phyloP scores from a whole-genome alignment of 2,329 filamentous ascomycete genomes.

The Claviceps sp. region DNA sequence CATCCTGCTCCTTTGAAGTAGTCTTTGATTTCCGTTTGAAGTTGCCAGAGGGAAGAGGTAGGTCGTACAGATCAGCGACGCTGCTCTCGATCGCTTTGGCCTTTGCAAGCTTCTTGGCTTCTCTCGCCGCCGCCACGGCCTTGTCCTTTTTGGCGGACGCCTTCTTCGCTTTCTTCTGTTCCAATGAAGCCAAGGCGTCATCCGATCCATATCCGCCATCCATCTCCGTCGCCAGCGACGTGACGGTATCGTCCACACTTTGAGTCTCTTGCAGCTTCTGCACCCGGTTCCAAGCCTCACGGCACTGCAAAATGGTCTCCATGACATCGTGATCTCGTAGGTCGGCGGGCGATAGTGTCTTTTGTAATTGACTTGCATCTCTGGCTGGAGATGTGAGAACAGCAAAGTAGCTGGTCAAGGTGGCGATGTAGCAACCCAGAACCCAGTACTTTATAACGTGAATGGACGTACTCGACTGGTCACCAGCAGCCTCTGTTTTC shows the following conservation, averaged over 20 bases:
- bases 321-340: slow-evolving; percentile 85
- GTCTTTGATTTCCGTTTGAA: slow-evolving; percentile 23
- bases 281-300: slow-evolving; percentile 66
- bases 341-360: slow-evolving; percentile 60
- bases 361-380: slow-evolving; percentile 36
- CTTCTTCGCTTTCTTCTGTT: slow-evolving; percentile 18
- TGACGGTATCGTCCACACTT: slow-evolving; percentile 13
- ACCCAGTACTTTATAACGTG: slow-evolving; percentile 63
- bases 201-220: slow-evolving; percentile 11
- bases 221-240: slow-evolving; percentile 13
- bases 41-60: slow-evolving; percentile 39
- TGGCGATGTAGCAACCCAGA: slow-evolving; percentile 72
- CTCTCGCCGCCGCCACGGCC: slow-evolving; percentile 20
- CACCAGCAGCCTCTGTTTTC: slow-evolving; percentile 39
- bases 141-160: slow-evolving; percentile 21
- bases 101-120: slow-evolving; percentile 30
- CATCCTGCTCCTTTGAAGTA: slow-evolving; percentile 26
- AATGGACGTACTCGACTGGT: slow-evolving; percentile 37
- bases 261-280: slow-evolving; percentile 46
- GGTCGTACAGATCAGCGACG: slow-evolving; percentile 54
- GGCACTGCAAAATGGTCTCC: slow-evolving; percentile 66
- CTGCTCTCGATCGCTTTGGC: slow-evolving; percentile 54
- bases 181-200: slow-evolving; percentile 7
- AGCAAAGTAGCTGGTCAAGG: slow-evolving; percentile 87
- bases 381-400: slow-evolving; percentile 71